These are phyloP conservation scores for Pleurotus sapidus DNA, from an alignment of 768 basidiomycete genomes.

Conservation along the genomic window DNA sequence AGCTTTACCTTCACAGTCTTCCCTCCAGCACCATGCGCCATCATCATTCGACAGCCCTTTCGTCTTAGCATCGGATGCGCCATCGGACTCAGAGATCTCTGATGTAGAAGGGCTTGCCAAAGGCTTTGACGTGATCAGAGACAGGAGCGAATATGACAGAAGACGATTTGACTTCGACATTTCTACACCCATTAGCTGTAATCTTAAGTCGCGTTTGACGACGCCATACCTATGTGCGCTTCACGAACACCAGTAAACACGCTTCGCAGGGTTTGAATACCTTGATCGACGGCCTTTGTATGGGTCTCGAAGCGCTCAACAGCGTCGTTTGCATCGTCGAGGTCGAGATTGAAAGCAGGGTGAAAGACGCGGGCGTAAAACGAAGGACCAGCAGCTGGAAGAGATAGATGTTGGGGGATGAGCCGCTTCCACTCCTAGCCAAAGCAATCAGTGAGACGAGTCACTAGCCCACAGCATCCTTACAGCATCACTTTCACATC, in stretches of 20 bases:
- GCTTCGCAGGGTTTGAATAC: conserved; percentile 64
- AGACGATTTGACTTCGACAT: conserved; percentile 77
- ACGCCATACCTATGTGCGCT: conserved; percentile 57
- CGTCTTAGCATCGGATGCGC: conserved; percentile 25
- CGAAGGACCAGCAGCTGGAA: conserved; percentile 65
- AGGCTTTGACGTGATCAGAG: conserved; percentile 70
- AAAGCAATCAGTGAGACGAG: conserved; percentile 6
- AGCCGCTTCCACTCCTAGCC: conserved; percentile 69
- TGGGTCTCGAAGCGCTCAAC: conserved; percentile 65
- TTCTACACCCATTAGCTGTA: conserved; percentile 37
- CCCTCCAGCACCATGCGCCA: conserved; percentile 87
- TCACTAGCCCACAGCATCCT: conserved; percentile 21
- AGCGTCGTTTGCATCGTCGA: conserved; percentile 61
- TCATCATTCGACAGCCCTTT: conserved; percentile 65
- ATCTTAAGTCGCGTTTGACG: too few relatives aligned
- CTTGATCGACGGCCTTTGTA: conserved; percentile 60
- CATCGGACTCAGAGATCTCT: conserved; percentile 41
- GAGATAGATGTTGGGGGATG: conserved; percentile 55
- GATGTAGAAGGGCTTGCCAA: conserved; percentile 45
- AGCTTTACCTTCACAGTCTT: conserved; percentile 61
- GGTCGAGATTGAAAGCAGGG: conserved; percentile 80
- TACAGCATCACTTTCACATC: conserved; percentile 73
- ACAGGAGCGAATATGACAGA: conserved; percentile 70
- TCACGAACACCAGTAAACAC: conserved; percentile 64
- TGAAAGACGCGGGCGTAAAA: conserved; percentile 83